Evolutionary conservation across 1,139 yeast species (phyloP), one percentile per base, ranked within the genome.

Genomic region (Geotrichum klebahnii): DNA sequence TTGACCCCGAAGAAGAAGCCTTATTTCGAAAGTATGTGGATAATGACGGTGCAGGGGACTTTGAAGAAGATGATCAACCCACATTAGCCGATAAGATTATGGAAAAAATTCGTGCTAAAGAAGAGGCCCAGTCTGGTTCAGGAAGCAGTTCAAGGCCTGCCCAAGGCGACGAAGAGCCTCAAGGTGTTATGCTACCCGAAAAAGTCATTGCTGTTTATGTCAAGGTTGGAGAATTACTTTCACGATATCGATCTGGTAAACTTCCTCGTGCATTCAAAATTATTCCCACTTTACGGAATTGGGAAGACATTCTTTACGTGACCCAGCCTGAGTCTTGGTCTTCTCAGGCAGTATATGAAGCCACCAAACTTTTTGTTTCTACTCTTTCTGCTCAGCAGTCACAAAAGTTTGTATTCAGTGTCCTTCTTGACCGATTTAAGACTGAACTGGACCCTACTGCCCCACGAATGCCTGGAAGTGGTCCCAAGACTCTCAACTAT

Each of bases 201-300:
- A 90, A 92, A 67, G 97, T 92, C 48, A 89, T 94, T 61, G 89
- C 84, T 55, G 97, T 96, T 1, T 92, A 90, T 67, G 84, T 88
- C 50, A 87, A 88, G 64, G 92, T 92, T 46, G 98, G 97, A 8
- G 82, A 81, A 59, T 82, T 92, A 47, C 73, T 92, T 54, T 78
- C 92, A 14, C 81, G 94, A n/a, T 94, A 95, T 79, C 84, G 90
- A 36, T 96, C 94, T 62, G 99, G 98, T 46, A 90, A 89, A 69
- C 76, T 92, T 52, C 98, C 98, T 19, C 90, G 92, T 63, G 78
- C 95, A 35, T 92, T 92, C 75, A 92, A 92, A 66, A 95, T 92
- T 53, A 79, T 94, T 53, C 99, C 99, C 34, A 80, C 95, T 5
- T 76, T 92, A 58, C 82, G 80, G 59, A 90, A 90, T 68, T 92